Evolutionary conservation across 495 filamentous ascomycete genomes (phyloP), one percentile per base, ranked within the genome.

Genomic region (Thermothielavioides terrestris): DNA sequence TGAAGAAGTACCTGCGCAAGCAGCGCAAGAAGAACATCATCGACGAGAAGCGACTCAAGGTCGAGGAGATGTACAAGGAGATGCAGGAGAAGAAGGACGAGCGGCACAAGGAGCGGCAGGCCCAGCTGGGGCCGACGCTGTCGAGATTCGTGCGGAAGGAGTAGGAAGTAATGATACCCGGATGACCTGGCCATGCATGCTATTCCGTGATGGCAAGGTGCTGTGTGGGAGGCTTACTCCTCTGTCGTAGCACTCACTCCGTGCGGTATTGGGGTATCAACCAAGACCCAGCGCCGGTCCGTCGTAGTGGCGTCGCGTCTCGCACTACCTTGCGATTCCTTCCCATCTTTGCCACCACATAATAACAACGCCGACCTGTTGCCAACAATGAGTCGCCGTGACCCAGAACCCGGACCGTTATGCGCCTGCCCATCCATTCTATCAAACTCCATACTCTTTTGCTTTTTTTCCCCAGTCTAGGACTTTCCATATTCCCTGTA

Each of bases 1-100:
- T 97, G 52, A 80, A 87, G 61, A 88, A 87, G 64, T 87, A 89
- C 59, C 65, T 96, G 53, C 73, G 91, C 60, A 98, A 96, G 82
- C 90, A 88, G 72, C 80, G 85, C 21, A 77, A 80, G 50, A 82
- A 80, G 70, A 98, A 98, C 62, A 79, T 98, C 51, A 85, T 97
- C 64, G 94, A 97, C 71, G 89, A 94, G 73, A 82, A 83, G 61
- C 77, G 76, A 53, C 65, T 88, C 42, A 80, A 82, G 60, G 74
- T 61, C 3, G 73, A 76, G 46, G 73, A 75, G 60, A 65, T 74
- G 37, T 62, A 63, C 64, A 73, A 75, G 49, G 61, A 71, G 58
- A 59, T 64, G 53, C 56, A 64, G 56, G 57, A 62, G 48, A 67
- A 70, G 54, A 63, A 57, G 50, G 60, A 62, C 46, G 58, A 71